A percentile compares a stretch with the other conserved stretches of the same genome.
These are phyloP conservation scores for Boletus insuetus DNA, from an alignment of 768 basidiomycete genomes.

Conservation along the genomic window DNA sequence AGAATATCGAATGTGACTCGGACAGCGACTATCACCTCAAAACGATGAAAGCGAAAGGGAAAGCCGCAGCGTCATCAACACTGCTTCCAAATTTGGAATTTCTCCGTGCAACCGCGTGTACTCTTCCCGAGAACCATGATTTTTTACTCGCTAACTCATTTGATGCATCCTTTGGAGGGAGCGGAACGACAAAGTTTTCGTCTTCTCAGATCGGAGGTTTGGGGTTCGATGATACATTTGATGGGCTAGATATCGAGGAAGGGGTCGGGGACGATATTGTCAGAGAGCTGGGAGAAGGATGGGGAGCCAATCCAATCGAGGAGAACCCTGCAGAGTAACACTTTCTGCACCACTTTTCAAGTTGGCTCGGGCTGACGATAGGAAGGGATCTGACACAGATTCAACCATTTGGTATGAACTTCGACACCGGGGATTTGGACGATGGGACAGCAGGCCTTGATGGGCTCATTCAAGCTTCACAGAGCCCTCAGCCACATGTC, in stretches of 20 bases:
- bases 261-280: constrained; percentile 74
- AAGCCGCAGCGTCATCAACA: constrained; percentile 22
- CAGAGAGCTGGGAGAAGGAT: constrained; percentile 69
- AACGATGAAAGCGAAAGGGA: constrained; percentile 26
- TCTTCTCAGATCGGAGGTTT: constrained; percentile 57
- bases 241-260: constrained; percentile 54
- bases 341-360: neutral
- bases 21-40: constrained; percentile 55
- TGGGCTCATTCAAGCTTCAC: neutral
- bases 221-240: constrained; percentile 53
- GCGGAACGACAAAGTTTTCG: constrained; percentile 36
- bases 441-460: constrained; percentile 21
- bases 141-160: constrained; percentile 65
- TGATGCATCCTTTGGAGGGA: constrained; percentile 54
- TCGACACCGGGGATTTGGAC: constrained; percentile 20
- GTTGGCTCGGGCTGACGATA: constrained; percentile 10
- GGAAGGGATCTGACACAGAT: constrained; percentile 12
- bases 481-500: neutral
- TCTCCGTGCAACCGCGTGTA: constrained; percentile 53
- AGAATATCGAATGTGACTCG: constrained; percentile 29
- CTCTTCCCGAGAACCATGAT: constrained; percentile 69
- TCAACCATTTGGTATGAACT: constrained; percentile 14
- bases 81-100: constrained; percentile 38
- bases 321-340: constrained; percentile 15
- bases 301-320: constrained; percentile 39